Conservation (phyloP, 305 asterid genomes). For the Fraxinus velutina region DNA sequence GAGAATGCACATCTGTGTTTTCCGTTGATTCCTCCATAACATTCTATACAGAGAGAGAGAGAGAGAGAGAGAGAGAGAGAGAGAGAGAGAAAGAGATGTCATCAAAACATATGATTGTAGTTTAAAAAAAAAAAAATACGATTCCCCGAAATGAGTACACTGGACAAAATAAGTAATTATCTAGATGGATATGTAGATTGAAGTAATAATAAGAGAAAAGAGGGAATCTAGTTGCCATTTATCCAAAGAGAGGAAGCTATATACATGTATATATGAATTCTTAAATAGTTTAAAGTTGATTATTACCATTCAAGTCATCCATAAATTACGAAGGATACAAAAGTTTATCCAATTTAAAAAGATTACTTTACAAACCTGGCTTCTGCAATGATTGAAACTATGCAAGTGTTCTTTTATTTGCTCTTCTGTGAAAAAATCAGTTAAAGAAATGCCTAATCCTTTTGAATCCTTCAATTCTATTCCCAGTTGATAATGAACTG, state of each 20-base stretch:
- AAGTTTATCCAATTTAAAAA: background rate
- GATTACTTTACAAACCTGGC: conserved; percentile 41
- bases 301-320: background rate
- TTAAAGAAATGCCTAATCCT: conserved; percentile 46
- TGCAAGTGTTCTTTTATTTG: conserved; percentile 55
- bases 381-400: conserved; percentile 39
- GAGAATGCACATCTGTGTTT: conserved; percentile 17
- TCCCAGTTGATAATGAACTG: conserved; percentile 24
- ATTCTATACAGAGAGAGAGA: conserved; percentile 19
- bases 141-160: background rate
- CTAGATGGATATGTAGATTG: background rate
- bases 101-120: conserved; percentile 6
- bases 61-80: background rate
- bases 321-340: background rate
- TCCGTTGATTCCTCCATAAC: conserved; percentile 24
- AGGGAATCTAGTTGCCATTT: background rate
- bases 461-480: conserved; percentile 30
- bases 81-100: background rate
- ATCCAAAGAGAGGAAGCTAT: background rate
- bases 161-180: background rate
- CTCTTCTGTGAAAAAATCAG: conserved; percentile 54
- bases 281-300: background rate
- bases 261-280: background rate
- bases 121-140: conserved; percentile 5
- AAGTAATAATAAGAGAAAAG: background rate